Conservation (phyloP, 306 rosid species). For the Trifolium dubium region DNA sequence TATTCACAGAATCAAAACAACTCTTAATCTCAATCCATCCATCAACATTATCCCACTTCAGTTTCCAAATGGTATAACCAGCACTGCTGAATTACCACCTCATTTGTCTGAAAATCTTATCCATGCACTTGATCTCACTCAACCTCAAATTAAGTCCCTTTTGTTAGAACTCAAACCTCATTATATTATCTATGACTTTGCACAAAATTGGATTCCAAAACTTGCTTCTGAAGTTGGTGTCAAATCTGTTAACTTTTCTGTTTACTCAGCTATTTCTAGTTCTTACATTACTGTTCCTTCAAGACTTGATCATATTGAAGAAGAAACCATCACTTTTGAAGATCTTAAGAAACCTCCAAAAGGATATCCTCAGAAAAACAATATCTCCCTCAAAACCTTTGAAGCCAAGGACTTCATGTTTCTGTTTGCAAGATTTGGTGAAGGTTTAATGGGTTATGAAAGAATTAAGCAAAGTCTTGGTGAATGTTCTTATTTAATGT, state of each 20-base stretch:
- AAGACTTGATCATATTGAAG: conserved; percentile 34
- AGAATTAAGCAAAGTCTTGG: conserved; percentile 36
- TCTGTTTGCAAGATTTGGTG: conserved; percentile 39
- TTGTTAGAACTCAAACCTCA: conserved; percentile 53
- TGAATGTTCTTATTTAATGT: conserved; percentile 41
- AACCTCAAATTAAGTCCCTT: conserved; percentile 46
- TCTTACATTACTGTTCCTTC: conserved; percentile 49
- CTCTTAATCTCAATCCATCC: conserved; percentile 40
- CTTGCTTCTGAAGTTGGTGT: conserved; percentile 54
- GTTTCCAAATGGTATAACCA: conserved; percentile 40
- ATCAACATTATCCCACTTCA: conserved; percentile 44
- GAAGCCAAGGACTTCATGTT: conserved; percentile 50
- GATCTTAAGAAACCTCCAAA: conserved; percentile 49
- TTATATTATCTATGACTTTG: conserved; percentile 57
- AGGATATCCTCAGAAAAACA: conserved; percentile 43
- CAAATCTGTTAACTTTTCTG: conserved; percentile 49
- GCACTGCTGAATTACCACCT: conserved; percentile 50
- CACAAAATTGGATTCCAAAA: conserved; percentile 61
- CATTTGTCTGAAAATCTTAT: conserved; percentile 36
- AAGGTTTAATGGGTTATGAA: conserved; percentile 43
- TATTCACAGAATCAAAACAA: conserved; percentile 42
- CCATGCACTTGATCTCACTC: conserved; percentile 46
- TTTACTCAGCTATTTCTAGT: conserved; percentile 43
- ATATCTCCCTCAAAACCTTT: conserved; percentile 38
- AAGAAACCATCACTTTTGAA: conserved; percentile 28